A percentile compares a stretch with the other conserved stretches of the same genome.
Conservation (phyloP, 2,329 filamentous ascomycete genomes). For the Trichoderma hamatum region DNA sequence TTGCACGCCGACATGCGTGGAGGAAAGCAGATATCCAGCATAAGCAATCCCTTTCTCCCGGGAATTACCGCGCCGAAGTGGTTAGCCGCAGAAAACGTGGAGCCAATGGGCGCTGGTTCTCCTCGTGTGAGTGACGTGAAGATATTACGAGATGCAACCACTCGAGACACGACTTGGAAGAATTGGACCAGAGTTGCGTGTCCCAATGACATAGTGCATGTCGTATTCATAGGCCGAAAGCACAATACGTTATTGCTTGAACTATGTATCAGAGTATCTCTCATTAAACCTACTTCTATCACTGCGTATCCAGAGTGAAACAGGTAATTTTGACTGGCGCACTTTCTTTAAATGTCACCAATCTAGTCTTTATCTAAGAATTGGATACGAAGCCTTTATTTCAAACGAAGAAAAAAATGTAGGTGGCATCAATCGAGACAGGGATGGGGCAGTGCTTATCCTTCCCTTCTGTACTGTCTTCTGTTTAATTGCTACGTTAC, state of each 20-base stretch:
- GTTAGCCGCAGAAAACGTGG: slow-evolving; percentile 17
- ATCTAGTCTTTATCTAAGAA: not conserved
- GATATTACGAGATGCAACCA: slow-evolving; percentile 25
- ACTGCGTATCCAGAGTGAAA: not conserved
- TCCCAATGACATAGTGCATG: slow-evolving; percentile 13
- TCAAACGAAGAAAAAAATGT: not conserved
- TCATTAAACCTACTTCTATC: not conserved
- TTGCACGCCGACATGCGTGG: slow-evolving; percentile 15
- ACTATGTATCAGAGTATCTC: not conserved
- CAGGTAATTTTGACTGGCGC: not conserved
- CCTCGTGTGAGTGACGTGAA: not conserved
- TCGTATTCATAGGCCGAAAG: not conserved
- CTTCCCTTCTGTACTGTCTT: not conserved
- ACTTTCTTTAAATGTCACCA: not conserved
- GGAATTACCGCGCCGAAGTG: slow-evolving; percentile 23
- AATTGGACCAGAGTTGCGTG: slow-evolving; percentile 11
- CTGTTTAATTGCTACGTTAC: not conserved
- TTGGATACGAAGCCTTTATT: not conserved
- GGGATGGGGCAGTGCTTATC: not conserved
- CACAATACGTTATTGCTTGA: not conserved
- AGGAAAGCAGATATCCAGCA: slow-evolving; percentile 26
- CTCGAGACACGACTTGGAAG: slow-evolving; percentile 26
- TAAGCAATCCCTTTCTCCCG: slow-evolving; percentile 3
- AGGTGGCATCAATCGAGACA: not conserved
- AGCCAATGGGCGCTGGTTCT: slow-evolving; percentile 6